A percentile compares a stretch with the other conserved stretches of the same genome.
Evolutionary conservation across 2,329 filamentous ascomycete genomes (phyloP).

Genomic region (Fusarium begoniae): DNA sequence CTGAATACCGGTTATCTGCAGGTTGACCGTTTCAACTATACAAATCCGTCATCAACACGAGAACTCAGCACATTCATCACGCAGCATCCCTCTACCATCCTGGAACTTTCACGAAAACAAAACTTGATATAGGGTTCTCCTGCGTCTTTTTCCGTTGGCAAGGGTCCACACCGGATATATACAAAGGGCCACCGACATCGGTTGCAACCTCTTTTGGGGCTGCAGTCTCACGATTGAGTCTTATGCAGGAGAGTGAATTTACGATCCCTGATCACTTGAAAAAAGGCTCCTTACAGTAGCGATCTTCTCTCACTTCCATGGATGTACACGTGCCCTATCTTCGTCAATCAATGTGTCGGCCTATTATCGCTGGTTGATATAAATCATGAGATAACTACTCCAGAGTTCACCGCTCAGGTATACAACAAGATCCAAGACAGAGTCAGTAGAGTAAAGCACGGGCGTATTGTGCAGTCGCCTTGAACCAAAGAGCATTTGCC

Average conservation of each 20-base stretch:
- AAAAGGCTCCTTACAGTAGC: background rate
- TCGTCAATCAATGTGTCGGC: background rate
- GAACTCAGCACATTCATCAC: background rate
- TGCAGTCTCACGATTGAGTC: constrained; percentile 6
- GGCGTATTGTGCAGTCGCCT: background rate
- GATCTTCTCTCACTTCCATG: constrained; percentile 7
- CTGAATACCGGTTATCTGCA: constrained; percentile 16
- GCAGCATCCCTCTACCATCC: background rate
- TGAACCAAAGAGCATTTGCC: constrained; percentile 10
- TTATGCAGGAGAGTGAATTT: constrained; percentile 2
- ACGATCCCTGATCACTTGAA: background rate
- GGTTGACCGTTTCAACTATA: constrained; percentile 11
- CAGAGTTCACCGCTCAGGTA: constrained; percentile 7
- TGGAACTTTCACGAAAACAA: background rate
- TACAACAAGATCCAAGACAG: background rate
- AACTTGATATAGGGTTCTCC: background rate
- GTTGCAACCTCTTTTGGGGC: constrained; percentile 11
- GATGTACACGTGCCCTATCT: constrained; percentile 21
- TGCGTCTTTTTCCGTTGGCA: constrained; percentile 7
- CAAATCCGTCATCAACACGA: constrained; percentile 18
- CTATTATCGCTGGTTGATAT: background rate
- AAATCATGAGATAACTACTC: background rate
- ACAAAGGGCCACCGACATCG: constrained; percentile 9
- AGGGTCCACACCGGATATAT: constrained; percentile 8
- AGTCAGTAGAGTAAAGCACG: constrained; percentile 13